Evolutionary conservation across 768 basidiomycete species (phyloP), one percentile per base, ranked within the genome.

Genomic region (Tulasnella sp.): DNA sequence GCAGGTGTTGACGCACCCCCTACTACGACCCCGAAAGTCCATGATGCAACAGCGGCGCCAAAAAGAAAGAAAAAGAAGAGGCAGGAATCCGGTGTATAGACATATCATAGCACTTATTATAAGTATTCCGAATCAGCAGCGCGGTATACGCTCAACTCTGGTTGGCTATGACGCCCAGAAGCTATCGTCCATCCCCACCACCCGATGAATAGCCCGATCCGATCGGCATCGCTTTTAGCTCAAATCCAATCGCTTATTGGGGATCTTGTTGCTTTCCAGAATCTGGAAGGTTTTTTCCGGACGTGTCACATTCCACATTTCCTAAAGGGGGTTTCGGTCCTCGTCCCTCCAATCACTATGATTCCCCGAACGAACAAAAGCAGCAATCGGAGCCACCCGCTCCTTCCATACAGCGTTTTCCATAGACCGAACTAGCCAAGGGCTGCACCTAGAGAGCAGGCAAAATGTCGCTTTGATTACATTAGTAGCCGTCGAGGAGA

Each of bases 31-130:
- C 41, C 76, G 31, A 76, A 31, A 28, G 8, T 11, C 48, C 18
- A 50, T 34, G 76, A 50, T 0, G 34, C 18, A 46, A 58, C 34
- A 46, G 54, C 34, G 24, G 46, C 46, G 8, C 76, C 76, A 28
- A 54, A 76, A 58, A 76, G 48, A 28, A 76, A 76, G 76, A 50
- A 50, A n/a, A 50, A 37, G 76, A 76, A 58, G 76, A 58, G 28
- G 20, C 7, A 76, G 3, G 76, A 46, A 9, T n/a, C 46, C 3
- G 76, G 44, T 50, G 28, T n/a, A 34, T 58, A 50, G 24, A 22
- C 28, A n/a, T 76, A 24, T 34, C 2, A 28, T 58, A 42, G 14
- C 40, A 75, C 1, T 75, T 16, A 42, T 6, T n/a, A 75, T 44
- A 34, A 40, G 40, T 50, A 34, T 44, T 42, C 24, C 40, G 9